Conservation (phyloP, 2,329 filamentous ascomycete species). For the Stenocarpella maydis region DNA sequence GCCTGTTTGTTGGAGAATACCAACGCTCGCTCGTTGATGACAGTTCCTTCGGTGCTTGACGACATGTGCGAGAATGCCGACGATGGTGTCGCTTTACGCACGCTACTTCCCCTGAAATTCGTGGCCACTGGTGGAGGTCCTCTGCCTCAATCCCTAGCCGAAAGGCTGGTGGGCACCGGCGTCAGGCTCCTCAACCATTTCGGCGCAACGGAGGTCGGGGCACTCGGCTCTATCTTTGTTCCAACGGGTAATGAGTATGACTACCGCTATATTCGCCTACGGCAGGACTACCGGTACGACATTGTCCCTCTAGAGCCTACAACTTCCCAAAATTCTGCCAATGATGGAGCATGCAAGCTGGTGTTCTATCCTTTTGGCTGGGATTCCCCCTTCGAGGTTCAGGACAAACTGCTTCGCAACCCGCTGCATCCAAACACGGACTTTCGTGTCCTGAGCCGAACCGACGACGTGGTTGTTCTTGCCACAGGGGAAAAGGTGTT, state of each 20-base stretch:
- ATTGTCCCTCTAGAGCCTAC: background rate
- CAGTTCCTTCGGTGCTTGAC: background rate
- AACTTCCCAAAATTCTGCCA: too few relatives aligned
- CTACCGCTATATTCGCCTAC: background rate
- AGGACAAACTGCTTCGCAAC: background rate
- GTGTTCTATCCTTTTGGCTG: background rate
- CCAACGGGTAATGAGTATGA: background rate
- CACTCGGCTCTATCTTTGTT: background rate
- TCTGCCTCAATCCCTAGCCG: background rate
- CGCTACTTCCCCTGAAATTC: background rate
- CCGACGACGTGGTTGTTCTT: slow-evolving; percentile 2
- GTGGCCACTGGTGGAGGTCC: background rate
- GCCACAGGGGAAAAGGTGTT: slow-evolving; percentile 4
- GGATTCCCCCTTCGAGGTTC: background rate
- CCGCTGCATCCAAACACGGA: background rate
- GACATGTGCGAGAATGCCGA: slow-evolving; percentile 5
- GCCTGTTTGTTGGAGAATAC: background rate
- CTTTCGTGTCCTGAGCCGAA: background rate
- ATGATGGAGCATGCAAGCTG: background rate
- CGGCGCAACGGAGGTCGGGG: background rate
- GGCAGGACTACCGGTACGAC: background rate
- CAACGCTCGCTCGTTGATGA: background rate
- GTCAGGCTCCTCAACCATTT: slow-evolving; percentile 1
- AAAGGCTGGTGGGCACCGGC: background rate
- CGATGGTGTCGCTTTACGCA: background rate